A percentile compares a stretch with the other conserved stretches of the same genome.
Conservation (phyloP, 768 basidiomycete genomes). For the Phylloporus sp. region DNA sequence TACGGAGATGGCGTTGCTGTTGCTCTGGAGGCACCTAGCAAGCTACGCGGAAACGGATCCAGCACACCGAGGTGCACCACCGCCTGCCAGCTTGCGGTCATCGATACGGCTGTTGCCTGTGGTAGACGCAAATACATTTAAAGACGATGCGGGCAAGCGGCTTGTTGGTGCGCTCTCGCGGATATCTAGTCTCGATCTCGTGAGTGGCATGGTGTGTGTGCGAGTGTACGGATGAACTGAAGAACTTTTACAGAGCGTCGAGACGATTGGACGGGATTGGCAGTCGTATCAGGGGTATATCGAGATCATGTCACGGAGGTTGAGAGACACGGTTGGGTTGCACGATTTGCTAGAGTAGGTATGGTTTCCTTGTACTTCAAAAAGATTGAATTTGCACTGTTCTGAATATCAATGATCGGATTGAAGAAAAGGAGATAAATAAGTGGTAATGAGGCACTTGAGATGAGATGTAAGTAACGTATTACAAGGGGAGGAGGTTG, state of each 20-base stretch:
- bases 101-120: slow-evolving; percentile 55
- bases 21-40: slow-evolving; percentile 77
- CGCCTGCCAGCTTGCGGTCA: slow-evolving; percentile 36
- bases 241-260: slow-evolving; percentile 34
- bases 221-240: slow-evolving; percentile 4
- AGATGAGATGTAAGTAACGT: background rate
- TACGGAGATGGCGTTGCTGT: slow-evolving; percentile 72
- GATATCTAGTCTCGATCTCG: slow-evolving; percentile 50
- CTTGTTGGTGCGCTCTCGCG: slow-evolving; percentile 54
- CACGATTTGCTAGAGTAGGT: slow-evolving; percentile 37
- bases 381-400: background rate
- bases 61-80: slow-evolving; percentile 1
- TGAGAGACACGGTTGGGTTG: slow-evolving; percentile 62
- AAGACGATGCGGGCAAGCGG: slow-evolving; percentile 50
- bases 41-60: slow-evolving; percentile 49
- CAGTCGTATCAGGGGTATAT: slow-evolving; percentile 67
- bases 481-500: slow-evolving; percentile 73
- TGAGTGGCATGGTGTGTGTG: slow-evolving; percentile 23
- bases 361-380: too few relatives aligned
- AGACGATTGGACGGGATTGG: slow-evolving; percentile 50
- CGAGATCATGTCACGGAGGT: slow-evolving; percentile 68
- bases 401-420: background rate
- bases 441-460: slow-evolving; percentile 1
- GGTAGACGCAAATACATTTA: slow-evolving; percentile 56
- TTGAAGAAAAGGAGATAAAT: slow-evolving; percentile 3